These are phyloP conservation scores for Zasmidium angulare DNA, from an alignment of 2,329 filamentous ascomycete genomes.

Conservation along the genomic window DNA sequence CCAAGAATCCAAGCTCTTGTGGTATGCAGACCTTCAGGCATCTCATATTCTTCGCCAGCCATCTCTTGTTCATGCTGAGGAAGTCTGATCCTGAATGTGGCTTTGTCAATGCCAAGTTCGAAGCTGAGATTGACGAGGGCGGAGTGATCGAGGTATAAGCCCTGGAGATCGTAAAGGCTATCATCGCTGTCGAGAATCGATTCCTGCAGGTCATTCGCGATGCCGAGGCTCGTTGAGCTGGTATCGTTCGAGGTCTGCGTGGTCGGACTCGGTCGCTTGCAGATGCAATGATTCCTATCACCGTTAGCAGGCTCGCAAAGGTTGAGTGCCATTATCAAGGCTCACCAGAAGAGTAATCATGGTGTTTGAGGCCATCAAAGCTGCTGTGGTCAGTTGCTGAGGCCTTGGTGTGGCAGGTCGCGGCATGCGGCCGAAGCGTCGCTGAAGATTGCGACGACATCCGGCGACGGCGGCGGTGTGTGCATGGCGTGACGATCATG, in stretches of 20 bases:
- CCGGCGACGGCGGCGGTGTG: neutral
- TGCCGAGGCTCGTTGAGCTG: neutral
- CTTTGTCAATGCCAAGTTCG: neutral
- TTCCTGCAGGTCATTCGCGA: neutral
- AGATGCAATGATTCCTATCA: neutral
- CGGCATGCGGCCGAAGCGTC: neutral
- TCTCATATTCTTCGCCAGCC: neutral
- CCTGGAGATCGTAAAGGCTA: too few species aligned
- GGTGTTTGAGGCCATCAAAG: neutral
- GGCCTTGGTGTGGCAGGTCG: neutral
- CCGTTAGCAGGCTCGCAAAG: neutral
- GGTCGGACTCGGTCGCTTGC: neutral
- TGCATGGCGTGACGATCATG: neutral
- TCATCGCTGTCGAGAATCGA: too few species aligned
- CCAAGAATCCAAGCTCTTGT: neutral
- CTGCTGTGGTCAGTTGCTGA: neutral
- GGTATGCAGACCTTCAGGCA: neutral
- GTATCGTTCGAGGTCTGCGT: neutral
- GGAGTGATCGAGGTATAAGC: too few species aligned
- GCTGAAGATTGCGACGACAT: neutral
- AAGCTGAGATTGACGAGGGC: neutral
- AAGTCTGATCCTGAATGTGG: neutral
- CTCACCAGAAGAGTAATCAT: neutral
- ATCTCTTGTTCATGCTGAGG: neutral
- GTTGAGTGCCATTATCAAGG: neutral